Conservation (phyloP, 2,329 filamentous ascomycete species). For the Tolypocladium nubicola region DNA sequence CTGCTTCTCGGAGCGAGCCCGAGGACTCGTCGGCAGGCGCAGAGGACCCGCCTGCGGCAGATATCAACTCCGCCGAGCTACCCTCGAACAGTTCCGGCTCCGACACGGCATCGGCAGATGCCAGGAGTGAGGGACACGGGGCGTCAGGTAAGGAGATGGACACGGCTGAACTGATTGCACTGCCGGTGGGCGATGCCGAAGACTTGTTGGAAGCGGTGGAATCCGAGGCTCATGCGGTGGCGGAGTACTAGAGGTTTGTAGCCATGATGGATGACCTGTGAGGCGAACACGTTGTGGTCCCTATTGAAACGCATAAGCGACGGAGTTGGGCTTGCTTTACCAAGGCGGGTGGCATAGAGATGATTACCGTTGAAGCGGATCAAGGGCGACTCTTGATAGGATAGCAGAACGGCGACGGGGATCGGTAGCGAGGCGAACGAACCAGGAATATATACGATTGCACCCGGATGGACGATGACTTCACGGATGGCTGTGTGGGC, state of each 20-base stretch:
- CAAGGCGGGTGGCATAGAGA: neutral
- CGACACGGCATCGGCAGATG: neutral
- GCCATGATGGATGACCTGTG: neutral
- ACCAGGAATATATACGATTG: neutral
- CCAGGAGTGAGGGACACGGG: neutral
- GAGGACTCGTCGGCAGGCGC: neutral
- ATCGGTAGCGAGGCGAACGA: too few relatives aligned
- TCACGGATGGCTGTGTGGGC: neutral
- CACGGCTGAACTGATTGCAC: neutral
- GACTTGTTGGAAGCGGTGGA: neutral
- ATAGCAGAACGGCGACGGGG: neutral
- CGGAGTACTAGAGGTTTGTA: neutral
- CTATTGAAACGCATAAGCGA: conserved; percentile 15
- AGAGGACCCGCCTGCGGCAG: neutral
- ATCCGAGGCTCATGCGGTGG: neutral
- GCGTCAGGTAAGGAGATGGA: neutral
- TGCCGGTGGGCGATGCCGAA: neutral
- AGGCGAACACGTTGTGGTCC: neutral
- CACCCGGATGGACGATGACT: neutral
- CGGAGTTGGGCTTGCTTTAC: conserved; percentile 10
- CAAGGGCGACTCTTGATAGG: neutral
- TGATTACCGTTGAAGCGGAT: too few relatives aligned
- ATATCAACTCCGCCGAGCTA: conserved; percentile 1
- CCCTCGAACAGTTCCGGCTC: neutral
- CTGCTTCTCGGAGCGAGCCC: neutral